Conservation (phyloP, 306 rosid genomes). For the Prunus mume region DNA sequence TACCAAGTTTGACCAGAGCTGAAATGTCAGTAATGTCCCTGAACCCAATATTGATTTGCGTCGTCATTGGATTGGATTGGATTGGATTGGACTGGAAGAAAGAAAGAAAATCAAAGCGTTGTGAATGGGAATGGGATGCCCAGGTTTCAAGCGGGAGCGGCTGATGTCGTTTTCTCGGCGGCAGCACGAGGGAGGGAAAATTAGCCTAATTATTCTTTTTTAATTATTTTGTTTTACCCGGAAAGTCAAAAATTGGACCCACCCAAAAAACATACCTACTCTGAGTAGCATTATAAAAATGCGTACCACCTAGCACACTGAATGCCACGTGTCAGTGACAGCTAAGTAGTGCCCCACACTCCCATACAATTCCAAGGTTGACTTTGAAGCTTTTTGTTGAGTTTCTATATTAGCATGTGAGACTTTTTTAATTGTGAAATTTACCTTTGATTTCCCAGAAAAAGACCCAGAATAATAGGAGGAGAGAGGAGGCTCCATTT, state of each 20-base stretch:
- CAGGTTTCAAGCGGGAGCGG: not conserved
- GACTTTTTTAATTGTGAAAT: not conserved
- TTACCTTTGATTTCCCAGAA: not conserved
- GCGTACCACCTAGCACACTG: not conserved
- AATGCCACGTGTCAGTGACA: constrained; percentile 14
- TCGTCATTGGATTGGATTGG: not conserved
- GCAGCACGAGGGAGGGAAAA: not conserved
- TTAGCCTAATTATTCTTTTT: not conserved
- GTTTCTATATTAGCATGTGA: not conserved
- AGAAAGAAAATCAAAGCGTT: not conserved
- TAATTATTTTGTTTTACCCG: not conserved
- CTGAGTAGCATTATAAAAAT: not conserved
- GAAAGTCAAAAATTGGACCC: not conserved
- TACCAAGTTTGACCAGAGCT: constrained; percentile 18
- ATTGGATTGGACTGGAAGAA: no score
- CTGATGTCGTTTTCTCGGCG: not conserved
- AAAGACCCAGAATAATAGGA: no score
- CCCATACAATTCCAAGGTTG: not conserved
- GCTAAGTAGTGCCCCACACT: not conserved
- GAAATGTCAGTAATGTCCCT: constrained; percentile 4
- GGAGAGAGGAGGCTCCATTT: no score
- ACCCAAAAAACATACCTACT: not conserved
- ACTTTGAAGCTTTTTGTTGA: not conserved
- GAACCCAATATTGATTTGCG: not conserved
- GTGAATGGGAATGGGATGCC: not conserved